Evolutionary conservation across 768 basidiomycete genomes (phyloP), one percentile per base, ranked within the genome.

Genomic region (Lanmaoa rubissima): DNA sequence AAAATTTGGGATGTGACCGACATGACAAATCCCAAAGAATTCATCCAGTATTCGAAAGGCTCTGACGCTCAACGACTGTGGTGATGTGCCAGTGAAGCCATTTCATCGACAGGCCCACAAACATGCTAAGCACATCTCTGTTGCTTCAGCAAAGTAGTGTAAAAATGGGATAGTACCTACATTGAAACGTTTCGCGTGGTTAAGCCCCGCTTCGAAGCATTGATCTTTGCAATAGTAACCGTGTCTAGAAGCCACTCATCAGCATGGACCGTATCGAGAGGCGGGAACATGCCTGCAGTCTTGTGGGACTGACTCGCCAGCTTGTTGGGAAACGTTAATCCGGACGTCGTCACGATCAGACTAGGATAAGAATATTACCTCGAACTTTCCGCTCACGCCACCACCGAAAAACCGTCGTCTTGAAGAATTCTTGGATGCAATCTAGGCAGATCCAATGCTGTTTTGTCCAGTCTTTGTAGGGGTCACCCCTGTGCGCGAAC

Each of bases 201-300:
- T 40, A 10, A 53, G 51, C 21, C 61, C 61, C 24, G 19, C 3
- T 5, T 61, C 44, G 16, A 34, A 63, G 35, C 56, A 38, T 28
- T 63, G 61, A n/a, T 58, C 55, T 32, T 54, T 52, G 32, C 60
- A 63, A 19, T 36, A 53, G 35, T 51, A 61, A 19, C 56, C 61
- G 19, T 58, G 54, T 41, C 61, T 63, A 6, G n/a, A 3, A 34
- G 2, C 14, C 21, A 43, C 31, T 39, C 19, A 16, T 62, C 41
- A 51, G 21, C 8, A 31, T 10, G 26, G 21, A 12, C 24, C 12
- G 5, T 13, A 14, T 39, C 5, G 32, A 43, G 6, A 24, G 16
- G 28, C 10, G 12, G 34, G 21, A 44, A 54, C 54, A 19, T 51
- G 14, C 57, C 40, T 58, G 53, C 61, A 63, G 38, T 63, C 51